Conservation (phyloP, 2,329 filamentous ascomycete species). For the Leptodontidium sp. region DNA sequence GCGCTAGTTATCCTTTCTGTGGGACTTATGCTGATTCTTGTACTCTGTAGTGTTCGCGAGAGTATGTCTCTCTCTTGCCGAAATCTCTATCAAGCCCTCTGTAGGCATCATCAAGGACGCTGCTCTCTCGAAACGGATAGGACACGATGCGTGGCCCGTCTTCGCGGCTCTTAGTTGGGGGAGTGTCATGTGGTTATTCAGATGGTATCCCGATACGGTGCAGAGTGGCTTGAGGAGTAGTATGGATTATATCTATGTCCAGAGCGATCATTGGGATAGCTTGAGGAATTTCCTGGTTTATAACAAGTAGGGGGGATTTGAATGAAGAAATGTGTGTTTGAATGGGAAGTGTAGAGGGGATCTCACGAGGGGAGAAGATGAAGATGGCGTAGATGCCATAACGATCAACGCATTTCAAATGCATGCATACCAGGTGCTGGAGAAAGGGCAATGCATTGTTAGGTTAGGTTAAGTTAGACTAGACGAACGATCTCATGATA, state of each 20-base stretch:
- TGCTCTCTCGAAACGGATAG: slow-evolving; percentile 58
- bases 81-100: slow-evolving; percentile 77
- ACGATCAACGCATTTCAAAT: slow-evolving; percentile 3
- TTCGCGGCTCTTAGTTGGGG: slow-evolving; percentile 95
- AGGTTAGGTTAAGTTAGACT: slow-evolving; percentile 9
- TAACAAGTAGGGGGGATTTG: slow-evolving; percentile 61
- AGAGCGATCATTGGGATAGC: slow-evolving; percentile 90
- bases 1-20: background rate
- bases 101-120: slow-evolving; percentile 57
- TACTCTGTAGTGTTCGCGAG: slow-evolving; percentile 76
- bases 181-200: slow-evolving; percentile 93
- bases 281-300: slow-evolving; percentile 86
- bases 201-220: slow-evolving; percentile 88
- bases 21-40: background rate
- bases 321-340: background rate
- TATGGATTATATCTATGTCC: slow-evolving; percentile 96
- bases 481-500: slow-evolving; percentile 14
- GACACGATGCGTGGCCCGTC: slow-evolving; percentile 84
- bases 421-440: background rate
- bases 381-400: background rate
- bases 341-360: background rate
- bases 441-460: slow-evolving; percentile 5
- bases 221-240: slow-evolving; percentile 91
- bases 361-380: background rate
- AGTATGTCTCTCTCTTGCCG: slow-evolving; percentile 84